These are phyloP conservation scores for Breviolum minutum DNA, from an alignment of 73 alveolate genomes.

Conservation along the genomic window DNA sequence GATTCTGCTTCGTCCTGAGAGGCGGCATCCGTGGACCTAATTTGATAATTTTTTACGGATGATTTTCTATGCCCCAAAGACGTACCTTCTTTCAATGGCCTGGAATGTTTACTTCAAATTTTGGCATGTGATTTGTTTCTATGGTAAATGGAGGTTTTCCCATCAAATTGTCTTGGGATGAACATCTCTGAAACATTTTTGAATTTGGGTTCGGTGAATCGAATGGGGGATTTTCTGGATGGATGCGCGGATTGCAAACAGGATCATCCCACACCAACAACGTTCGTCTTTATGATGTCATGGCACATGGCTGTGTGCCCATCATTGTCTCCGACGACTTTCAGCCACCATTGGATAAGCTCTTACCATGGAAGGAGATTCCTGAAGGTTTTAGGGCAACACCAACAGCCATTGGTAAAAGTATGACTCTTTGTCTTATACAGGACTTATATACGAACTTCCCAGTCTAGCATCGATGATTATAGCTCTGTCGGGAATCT, in stretches of 20 bases:
- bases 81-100: too few relatives aligned
- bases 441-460: too few relatives aligned
- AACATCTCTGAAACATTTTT: not conserved
- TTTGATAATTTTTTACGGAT: not conserved
- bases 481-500: too few relatives aligned
- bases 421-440: too few relatives aligned
- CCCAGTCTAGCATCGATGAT: too few relatives aligned
- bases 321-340: slow-evolving; percentile 93
- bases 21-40: not conserved
- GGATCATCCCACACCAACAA: slow-evolving; percentile 95
- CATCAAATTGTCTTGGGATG: not conserved
- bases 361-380: slow-evolving; percentile 76
- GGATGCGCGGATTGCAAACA: not conserved
- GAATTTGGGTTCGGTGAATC: not conserved
- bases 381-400: too few relatives aligned
- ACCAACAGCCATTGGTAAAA: too few relatives aligned
- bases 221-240: not conserved
- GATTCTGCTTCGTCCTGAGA: slow-evolving; percentile 88
- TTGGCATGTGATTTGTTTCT: too few relatives aligned
- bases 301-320: slow-evolving; percentile 92
- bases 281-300: slow-evolving; percentile 85
- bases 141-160: not conserved
- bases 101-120: too few relatives aligned
- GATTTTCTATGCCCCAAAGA: not conserved
- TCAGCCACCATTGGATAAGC: slow-evolving; percentile 76